phyloP scores from a whole-genome alignment of 2,329 filamentous ascomycete genomes.

The Phoma herbarum region DNA sequence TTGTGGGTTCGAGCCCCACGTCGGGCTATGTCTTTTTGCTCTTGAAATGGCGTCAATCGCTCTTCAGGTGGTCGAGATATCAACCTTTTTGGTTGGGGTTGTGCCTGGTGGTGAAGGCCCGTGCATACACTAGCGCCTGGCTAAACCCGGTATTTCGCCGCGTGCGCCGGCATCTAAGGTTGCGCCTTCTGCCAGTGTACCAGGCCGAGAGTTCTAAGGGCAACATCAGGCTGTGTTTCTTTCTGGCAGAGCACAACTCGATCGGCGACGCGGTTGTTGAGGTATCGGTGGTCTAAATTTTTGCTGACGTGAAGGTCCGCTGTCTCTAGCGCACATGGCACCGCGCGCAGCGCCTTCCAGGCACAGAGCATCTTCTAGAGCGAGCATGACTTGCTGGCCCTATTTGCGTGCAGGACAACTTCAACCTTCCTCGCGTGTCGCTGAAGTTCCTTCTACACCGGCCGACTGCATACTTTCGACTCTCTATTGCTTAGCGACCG shows the following conservation, averaged over 20 bases:
- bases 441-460: not conserved
- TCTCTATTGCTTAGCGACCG: conserved; percentile 1
- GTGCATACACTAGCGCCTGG: too few species aligned
- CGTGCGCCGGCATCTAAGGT: too few species aligned
- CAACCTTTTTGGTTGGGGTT: too few species aligned
- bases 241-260: too few species aligned
- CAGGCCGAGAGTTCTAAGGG: too few species aligned
- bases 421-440: not conserved
- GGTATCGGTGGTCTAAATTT: not conserved
- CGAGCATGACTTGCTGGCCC: not conserved
- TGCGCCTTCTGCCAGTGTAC: too few species aligned
- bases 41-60: not conserved
- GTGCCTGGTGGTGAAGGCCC: too few species aligned
- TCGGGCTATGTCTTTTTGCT: conserved; percentile 10
- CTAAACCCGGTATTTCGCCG: too few species aligned
- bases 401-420: not conserved
- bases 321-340: not conserved
- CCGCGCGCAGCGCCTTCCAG: not conserved
- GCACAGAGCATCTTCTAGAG: too few species aligned
- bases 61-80: not conserved
- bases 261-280: too few species aligned
- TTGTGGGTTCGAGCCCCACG: conserved; percentile 22
- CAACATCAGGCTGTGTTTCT: too few species aligned
- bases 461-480: not conserved
- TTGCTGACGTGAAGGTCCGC: conserved; percentile 2